phyloP scores from a whole-genome alignment of 2,329 filamentous ascomycete genomes.

The Dendryphion nanum region DNA sequence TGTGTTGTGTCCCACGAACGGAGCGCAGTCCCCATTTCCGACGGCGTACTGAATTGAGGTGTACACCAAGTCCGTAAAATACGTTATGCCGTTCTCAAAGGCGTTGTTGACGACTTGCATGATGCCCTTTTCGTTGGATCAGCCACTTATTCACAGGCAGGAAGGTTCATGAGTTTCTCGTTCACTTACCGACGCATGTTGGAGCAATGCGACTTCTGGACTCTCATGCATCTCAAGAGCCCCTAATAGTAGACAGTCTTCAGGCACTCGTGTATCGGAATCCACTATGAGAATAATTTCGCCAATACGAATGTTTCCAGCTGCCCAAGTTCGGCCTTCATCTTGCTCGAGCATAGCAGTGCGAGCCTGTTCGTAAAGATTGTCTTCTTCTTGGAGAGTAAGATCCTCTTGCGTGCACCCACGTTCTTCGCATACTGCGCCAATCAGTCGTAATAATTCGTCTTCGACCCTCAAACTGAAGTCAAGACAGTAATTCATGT shows the following conservation, averaged over 20 bases:
- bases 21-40: slow-evolving; percentile 66
- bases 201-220: slow-evolving; percentile 71
- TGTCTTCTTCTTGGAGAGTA: slow-evolving; percentile 26
- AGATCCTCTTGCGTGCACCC: slow-evolving; percentile 19
- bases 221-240: slow-evolving; percentile 78
- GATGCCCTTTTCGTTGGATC: too few relatives aligned
- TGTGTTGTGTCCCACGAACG: slow-evolving; percentile 75
- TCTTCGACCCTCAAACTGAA: slow-evolving; percentile 63
- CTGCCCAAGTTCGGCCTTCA: slow-evolving; percentile 73
- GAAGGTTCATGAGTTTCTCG: too few relatives aligned
- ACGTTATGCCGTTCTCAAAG: slow-evolving; percentile 74
- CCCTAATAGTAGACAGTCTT: slow-evolving; percentile 72
- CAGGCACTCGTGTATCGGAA: slow-evolving; percentile 43
- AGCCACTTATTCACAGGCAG: too few relatives aligned
- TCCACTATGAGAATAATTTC: slow-evolving; percentile 70
- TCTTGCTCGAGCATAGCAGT: slow-evolving; percentile 62
- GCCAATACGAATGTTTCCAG: slow-evolving; percentile 78
- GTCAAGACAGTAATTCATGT: slow-evolving; percentile 69
- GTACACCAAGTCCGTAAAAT: slow-evolving; percentile 75
- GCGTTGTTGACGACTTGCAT: slow-evolving; percentile 71
- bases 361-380: slow-evolving; percentile 39
- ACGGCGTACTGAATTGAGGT: slow-evolving; percentile 68
- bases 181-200: slow-evolving; percentile 65
- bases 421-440: slow-evolving; percentile 14
- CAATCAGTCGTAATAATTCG: slow-evolving; percentile 46